A percentile compares a stretch with the other conserved stretches of the same genome.
Evolutionary conservation across 495 filamentous ascomycete species (phyloP).

Genomic region (Xylaria sp.): DNA sequence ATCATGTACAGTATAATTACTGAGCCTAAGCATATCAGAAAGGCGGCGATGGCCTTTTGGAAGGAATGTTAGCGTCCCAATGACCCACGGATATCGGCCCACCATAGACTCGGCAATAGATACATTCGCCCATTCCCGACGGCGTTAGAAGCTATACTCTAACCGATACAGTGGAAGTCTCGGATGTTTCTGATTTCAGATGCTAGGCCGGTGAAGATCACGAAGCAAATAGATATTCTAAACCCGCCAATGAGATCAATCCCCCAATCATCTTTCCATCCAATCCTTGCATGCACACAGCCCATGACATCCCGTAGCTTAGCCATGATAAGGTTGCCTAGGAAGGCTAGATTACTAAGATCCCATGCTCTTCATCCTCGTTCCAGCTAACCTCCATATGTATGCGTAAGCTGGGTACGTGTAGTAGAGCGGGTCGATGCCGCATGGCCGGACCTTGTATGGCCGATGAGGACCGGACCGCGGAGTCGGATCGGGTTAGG

Average conservation of each 20-base stretch:
- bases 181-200: neutral
- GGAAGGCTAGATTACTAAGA: too few species aligned
- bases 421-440: neutral
- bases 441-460: neutral
- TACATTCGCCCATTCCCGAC: neutral
- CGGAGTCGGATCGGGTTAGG: neutral
- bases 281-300: neutral
- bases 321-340: neutral
- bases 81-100: neutral
- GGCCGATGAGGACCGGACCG: neutral
- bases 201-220: neutral
- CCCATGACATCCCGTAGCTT: neutral
- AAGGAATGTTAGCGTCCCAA: constrained; percentile 12
- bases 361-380: neutral
- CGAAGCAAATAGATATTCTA: neutral
- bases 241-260: neutral
- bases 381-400: neutral
- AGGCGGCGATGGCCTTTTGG: constrained; percentile 4
- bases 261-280: neutral
- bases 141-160: neutral
- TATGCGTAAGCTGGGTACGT: neutral
- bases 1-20: neutral
- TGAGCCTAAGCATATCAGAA: neutral
- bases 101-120: neutral
- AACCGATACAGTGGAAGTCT: constrained; percentile 1